Evolutionary conservation across 2,329 filamentous ascomycete species (phyloP).

Genomic region (Metarhizium humberi): DNA sequence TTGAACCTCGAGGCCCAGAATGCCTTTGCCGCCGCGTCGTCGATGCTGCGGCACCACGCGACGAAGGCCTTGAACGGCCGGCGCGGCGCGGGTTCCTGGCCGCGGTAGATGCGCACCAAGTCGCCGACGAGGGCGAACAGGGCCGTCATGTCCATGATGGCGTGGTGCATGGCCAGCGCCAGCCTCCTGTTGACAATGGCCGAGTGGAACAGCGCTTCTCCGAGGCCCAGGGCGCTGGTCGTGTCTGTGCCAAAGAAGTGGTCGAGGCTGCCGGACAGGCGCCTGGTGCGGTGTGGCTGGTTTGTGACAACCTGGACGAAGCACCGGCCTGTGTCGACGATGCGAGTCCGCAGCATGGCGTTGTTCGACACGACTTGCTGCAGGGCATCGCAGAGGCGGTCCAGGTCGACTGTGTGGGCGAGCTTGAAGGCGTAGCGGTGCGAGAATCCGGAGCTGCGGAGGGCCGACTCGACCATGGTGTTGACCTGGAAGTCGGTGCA

Average conservation of each 20-base stretch:
- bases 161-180: slow-evolving; percentile 1
- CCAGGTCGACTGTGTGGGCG: neutral
- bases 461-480: neutral
- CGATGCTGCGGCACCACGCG: neutral
- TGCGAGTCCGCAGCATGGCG: neutral
- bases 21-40: neutral
- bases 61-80: slow-evolving; percentile 5
- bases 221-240: neutral
- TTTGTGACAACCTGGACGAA: neutral
- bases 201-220: neutral
- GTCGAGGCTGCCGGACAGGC: neutral
- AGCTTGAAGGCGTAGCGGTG: neutral
- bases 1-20: slow-evolving; percentile 2
- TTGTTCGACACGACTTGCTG: neutral
- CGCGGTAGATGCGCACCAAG: neutral
- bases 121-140: neutral
- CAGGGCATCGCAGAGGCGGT: neutral
- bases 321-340: neutral
- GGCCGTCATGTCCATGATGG: slow-evolving; percentile 1
- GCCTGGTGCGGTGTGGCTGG: neutral
- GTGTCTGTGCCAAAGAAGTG: neutral
- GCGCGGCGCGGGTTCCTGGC: neutral
- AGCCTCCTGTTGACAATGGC: neutral
- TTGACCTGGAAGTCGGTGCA: neutral
- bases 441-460: neutral